A percentile compares a stretch with the other conserved stretches of the same genome.
Conservation (phyloP, 164 flowering plant genomes). For the grape (Vitis vinifera) region DNA sequence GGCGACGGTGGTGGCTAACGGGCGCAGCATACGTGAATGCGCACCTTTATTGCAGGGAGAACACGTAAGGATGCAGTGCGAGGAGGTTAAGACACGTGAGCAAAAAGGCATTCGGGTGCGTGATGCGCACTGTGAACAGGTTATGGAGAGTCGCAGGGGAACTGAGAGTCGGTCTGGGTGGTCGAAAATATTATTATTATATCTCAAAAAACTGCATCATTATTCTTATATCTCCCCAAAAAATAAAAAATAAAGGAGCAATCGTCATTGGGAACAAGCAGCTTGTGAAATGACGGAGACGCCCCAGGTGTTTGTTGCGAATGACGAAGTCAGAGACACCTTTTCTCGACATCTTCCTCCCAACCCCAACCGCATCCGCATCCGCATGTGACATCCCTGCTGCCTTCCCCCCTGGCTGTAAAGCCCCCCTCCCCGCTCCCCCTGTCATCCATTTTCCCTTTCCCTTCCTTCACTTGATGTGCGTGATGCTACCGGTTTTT, state of each 20-base stretch:
- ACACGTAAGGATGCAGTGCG: constrained; percentile 19
- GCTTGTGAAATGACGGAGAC: no score
- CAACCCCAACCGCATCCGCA: no score
- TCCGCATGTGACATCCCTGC: no score
- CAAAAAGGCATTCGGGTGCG: constrained; percentile 7
- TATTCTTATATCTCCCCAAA: no score
- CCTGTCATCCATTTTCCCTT: neutral
- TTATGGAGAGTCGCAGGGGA: neutral
- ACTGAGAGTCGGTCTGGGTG: neutral
- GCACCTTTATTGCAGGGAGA: constrained; percentile 9
- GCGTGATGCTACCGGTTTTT: constrained; percentile 3
- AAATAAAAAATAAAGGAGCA: no score
- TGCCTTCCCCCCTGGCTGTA: neutral
- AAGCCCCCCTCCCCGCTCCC: neutral
- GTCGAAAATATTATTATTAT: neutral
- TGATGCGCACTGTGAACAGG: constrained; percentile 4
- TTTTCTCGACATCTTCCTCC: no score
- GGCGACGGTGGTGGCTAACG: constrained; percentile 10
- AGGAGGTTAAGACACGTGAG: constrained; percentile 23
- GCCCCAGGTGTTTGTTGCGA: no score
- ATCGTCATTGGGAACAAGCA: no score
- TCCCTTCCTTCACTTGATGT: neutral
- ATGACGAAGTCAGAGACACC: no score
- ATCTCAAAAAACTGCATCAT: no score
- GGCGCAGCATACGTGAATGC: constrained; percentile 15